Base-by-base conservation (phyloP, 2,329 filamentous ascomycete species). In the Nothomitra cinnamomea region DNA sequence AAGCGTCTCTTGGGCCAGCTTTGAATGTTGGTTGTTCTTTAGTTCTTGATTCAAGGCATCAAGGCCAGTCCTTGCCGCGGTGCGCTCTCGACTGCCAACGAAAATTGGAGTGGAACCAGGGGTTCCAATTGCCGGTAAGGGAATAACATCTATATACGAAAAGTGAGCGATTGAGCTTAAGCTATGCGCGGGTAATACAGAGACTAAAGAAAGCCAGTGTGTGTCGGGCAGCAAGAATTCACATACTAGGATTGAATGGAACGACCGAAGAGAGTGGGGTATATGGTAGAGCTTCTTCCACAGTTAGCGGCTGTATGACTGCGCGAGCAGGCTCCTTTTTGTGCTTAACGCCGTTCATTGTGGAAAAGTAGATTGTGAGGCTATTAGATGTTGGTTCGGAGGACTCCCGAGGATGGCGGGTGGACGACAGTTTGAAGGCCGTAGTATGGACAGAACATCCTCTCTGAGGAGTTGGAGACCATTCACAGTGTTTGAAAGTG, bases 221-320 rank as follows among this genome's bases (percentile, higher is more conserved):
- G 4, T 4, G 24, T 47, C 2, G 2, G 2, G 28, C 2, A 25
- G 38, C 6, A 21, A 19, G 45, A 54, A 10, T 32, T 32, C 28
- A 17, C 64, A 56, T 58, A 72, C 69, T 66, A 55, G 71, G 61
- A 53, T 70, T 68, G 61, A 90, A 87, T 2, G 86, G 85, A 52
- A 86, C 75, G 50, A 89, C 83, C 2, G 85, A 87, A 50, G 82
- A 85, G 64, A 90, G 82, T 22, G 87, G 86, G 52, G 85, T 86
- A 67, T 82, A 89, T n/a, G 85, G 83, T 47, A 92, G 72, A 28
- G 85, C 85, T 63, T 92, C 84, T 54, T 83, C 77, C 12, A 92
- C 76, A 2, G 71, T 74, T 10, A 72, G 70, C 41, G 72, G 61
- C 21, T 63, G 62, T 12, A 63, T 59, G 19, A 12, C 25, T 12